Evolutionary conservation across 208 protist species (phyloP).

Genomic region (Crithidia expoeki): DNA sequence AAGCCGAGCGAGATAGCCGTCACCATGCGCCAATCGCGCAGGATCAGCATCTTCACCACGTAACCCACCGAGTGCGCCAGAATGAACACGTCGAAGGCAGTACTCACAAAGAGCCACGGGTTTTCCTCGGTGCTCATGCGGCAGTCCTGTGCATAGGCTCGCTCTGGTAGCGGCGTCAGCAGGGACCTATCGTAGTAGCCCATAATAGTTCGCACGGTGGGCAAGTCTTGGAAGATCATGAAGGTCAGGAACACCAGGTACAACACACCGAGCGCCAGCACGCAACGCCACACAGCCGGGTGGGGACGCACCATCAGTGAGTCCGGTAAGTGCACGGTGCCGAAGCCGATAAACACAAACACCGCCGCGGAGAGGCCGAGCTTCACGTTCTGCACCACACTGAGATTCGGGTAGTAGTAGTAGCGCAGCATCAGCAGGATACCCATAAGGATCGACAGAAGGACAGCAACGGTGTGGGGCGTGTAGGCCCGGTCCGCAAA

Average conservation of each 20-base stretch:
- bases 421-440: slow-evolving; percentile 67
- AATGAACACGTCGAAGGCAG: slow-evolving; percentile 95
- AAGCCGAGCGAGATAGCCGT: slow-evolving; percentile 91
- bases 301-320: slow-evolving; percentile 95
- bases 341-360: slow-evolving; percentile 90
- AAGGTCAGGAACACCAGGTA: slow-evolving; percentile 94
- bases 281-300: slow-evolving; percentile 94
- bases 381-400: slow-evolving; percentile 58
- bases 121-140: slow-evolving; percentile 87
- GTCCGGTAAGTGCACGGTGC: slow-evolving; percentile 91
- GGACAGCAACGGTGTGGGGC: slow-evolving; percentile 63
- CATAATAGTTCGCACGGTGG: slow-evolving; percentile 61
- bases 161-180: slow-evolving; percentile 76
- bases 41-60: slow-evolving; percentile 92
- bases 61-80: slow-evolving; percentile 95
- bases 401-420: slow-evolving; percentile 55
- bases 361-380: slow-evolving; percentile 68
- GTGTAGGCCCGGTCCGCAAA: slow-evolving; percentile 64
- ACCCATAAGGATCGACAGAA: slow-evolving; percentile 49
- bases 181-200: slow-evolving; percentile 85
- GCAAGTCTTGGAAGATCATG: slow-evolving; percentile 90
- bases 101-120: slow-evolving; percentile 74
- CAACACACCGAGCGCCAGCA: slow-evolving; percentile 90
- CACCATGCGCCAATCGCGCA: slow-evolving; percentile 92
- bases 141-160: slow-evolving; percentile 94